Evolutionary conservation across 1,284 basidiomycete genomes (phyloP).

Genomic region (Macrocystidia cucumis): DNA sequence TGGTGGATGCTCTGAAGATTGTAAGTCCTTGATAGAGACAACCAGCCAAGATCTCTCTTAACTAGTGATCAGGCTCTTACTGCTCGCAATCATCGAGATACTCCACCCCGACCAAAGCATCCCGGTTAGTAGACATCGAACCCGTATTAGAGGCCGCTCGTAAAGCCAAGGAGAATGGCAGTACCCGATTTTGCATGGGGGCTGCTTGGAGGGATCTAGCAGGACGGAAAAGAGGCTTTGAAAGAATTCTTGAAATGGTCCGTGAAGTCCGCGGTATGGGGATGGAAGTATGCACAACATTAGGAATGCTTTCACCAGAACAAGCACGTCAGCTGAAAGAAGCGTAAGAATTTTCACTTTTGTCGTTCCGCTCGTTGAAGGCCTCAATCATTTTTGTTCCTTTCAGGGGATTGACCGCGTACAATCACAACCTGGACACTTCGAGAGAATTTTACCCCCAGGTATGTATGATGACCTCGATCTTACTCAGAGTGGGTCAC

Average conservation of each 20-base stretch:
- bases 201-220: constrained; percentile 98
- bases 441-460: constrained; percentile 95
- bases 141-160: constrained; percentile 88
- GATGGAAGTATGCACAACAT: constrained; percentile 97
- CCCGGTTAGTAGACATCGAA: constrained; percentile 84
- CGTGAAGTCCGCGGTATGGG: constrained; percentile 81
- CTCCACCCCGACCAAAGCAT: constrained; percentile 85
- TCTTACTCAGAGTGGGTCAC: constrained; percentile 4
- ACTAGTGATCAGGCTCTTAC: constrained; percentile 71
- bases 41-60: constrained; percentile 5
- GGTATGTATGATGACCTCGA: constrained; percentile 30
- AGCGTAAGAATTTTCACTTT: constrained; percentile 60
- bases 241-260: constrained; percentile 93
- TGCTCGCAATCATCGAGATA: constrained; percentile 96
- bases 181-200: constrained; percentile 98
- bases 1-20: constrained; percentile 95
- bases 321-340: constrained; percentile 92
- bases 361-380: constrained; percentile 4
- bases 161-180: constrained; percentile 93
- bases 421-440: constrained; percentile 99
- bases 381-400: constrained; percentile 7
- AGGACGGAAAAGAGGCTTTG: constrained; percentile 91
- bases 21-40: constrained; percentile 45
- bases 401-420: constrained; percentile 83
- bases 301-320: constrained; percentile 93